A percentile compares a stretch with the other conserved stretches of the same genome.
These are phyloP conservation scores for Trichocladium antarcticum DNA, from an alignment of 495 filamentous ascomycete genomes.

Conservation along the genomic window DNA sequence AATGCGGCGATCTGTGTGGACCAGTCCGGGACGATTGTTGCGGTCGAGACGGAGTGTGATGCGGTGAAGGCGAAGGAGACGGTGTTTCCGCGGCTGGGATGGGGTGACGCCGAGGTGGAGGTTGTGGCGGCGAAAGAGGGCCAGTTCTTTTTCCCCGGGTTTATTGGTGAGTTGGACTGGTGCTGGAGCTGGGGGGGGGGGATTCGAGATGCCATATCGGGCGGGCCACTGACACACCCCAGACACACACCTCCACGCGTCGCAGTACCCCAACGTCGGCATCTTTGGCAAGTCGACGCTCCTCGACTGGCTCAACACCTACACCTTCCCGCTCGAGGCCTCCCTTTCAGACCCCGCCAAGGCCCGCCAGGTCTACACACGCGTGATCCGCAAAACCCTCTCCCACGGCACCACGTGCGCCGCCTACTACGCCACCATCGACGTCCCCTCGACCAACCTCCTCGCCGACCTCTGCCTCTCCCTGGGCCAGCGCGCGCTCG, in stretches of 20 bases:
- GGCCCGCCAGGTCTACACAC: slow-evolving; percentile 54
- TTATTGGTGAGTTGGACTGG: slow-evolving; percentile 53
- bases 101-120: slow-evolving; percentile 34
- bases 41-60: slow-evolving; percentile 33
- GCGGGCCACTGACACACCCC: slow-evolving; percentile 2
- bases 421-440: slow-evolving; percentile 82
- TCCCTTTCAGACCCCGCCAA: slow-evolving; percentile 46
- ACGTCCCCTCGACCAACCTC: slow-evolving; percentile 72
- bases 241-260: slow-evolving; percentile 93
- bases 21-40: slow-evolving; percentile 51
- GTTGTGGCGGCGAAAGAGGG: slow-evolving; percentile 23
- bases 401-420: slow-evolving; percentile 83
- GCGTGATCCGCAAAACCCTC: slow-evolving; percentile 66
- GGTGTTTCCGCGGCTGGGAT: slow-evolving; percentile 26
- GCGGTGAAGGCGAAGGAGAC: slow-evolving; percentile 15
- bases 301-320: slow-evolving; percentile 80
- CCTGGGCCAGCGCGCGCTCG: slow-evolving; percentile 75
- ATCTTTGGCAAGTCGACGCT: slow-evolving; percentile 85
- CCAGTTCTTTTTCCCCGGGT: slow-evolving; percentile 88
- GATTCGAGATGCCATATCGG: neutral
- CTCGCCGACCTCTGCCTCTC: slow-evolving; percentile 68
- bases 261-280: slow-evolving; percentile 85
- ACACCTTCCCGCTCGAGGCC: slow-evolving; percentile 90
- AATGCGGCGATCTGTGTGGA: slow-evolving; percentile 58
- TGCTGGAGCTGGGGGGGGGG: neutral